Conservation (phyloP, 78 protist genomes). For the Dictyostelium purpureum region DNA sequence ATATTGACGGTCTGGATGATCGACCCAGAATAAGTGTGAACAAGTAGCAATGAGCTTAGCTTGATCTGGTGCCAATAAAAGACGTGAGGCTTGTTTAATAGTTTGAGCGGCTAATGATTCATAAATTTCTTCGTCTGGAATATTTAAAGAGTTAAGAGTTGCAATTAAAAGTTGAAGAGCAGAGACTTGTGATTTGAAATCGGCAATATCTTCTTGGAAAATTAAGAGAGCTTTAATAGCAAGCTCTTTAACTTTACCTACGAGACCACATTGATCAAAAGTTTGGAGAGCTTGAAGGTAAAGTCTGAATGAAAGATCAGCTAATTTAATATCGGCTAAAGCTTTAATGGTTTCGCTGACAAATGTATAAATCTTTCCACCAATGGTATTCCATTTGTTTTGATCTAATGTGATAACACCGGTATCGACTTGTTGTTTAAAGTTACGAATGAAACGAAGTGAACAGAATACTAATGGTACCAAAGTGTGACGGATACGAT, state of each 20-base stretch:
- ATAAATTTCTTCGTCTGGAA: slow-evolving; percentile 87
- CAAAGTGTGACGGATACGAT: slow-evolving; percentile 82
- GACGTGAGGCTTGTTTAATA: slow-evolving; percentile 75
- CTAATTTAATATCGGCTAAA: slow-evolving; percentile 59
- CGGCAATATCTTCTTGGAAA: slow-evolving; percentile 95
- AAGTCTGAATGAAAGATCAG: slow-evolving; percentile 85
- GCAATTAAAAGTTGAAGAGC: slow-evolving; percentile 83
- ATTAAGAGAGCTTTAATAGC: slow-evolving; percentile 87
- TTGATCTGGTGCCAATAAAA: slow-evolving; percentile 94
- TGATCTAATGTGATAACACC: slow-evolving; percentile 42
- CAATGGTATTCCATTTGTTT: slow-evolving; percentile 55
- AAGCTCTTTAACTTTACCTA: slow-evolving; percentile 86
- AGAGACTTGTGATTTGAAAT: slow-evolving; percentile 80
- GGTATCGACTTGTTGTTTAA: slow-evolving; percentile 77
- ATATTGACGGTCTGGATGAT: slow-evolving; percentile 42
- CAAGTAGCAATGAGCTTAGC: slow-evolving; percentile 82
- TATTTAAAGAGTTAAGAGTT: slow-evolving; percentile 61
- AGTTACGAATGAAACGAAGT: slow-evolving; percentile 56
- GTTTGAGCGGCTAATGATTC: slow-evolving; percentile 85
- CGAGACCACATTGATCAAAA: slow-evolving; percentile 86
- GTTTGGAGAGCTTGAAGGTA: slow-evolving; percentile 87
- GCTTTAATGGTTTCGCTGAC: slow-evolving; percentile 78
- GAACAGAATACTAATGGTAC: slow-evolving; percentile 82
- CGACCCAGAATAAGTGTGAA: slow-evolving; percentile 93
- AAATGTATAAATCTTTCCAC: slow-evolving; percentile 81